A percentile compares a stretch with the other conserved stretches of the same genome.
phyloP scores from a whole-genome alignment of 2,329 filamentous ascomycete genomes.

The Phaeosphaeriaceae sp. region DNA sequence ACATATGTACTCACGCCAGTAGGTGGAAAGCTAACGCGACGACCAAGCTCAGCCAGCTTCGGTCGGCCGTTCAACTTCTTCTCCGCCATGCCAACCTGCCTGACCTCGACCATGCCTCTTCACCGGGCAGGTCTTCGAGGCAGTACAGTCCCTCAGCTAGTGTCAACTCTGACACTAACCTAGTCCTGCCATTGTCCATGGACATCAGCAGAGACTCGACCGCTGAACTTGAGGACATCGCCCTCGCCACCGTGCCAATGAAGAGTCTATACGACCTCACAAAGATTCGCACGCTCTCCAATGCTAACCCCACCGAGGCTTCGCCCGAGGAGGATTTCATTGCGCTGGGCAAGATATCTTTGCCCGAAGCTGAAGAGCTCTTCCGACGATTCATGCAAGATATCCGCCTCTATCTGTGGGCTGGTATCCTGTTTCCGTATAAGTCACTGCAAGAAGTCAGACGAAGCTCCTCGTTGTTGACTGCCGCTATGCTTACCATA shows the following conservation, averaged over 20 bases:
- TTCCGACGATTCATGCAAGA: slow-evolving; percentile 41
- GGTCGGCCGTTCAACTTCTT: slow-evolving; percentile 36
- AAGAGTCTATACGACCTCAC: slow-evolving; percentile 44
- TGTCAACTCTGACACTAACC: slow-evolving; percentile 18
- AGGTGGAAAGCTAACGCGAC: slow-evolving; percentile 45
- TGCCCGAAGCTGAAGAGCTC: slow-evolving; percentile 38
- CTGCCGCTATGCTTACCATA: slow-evolving; percentile 40
- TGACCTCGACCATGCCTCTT: slow-evolving; percentile 24
- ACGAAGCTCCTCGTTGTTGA: slow-evolving; percentile 40
- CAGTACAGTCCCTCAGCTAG: slow-evolving; percentile 22
- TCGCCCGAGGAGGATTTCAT: slow-evolving; percentile 43
- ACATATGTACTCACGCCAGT: background rate
- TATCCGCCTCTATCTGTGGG: slow-evolving; percentile 43
- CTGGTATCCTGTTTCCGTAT: slow-evolving; percentile 40
- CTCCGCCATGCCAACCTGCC: slow-evolving; percentile 38
- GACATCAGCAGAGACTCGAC: slow-evolving; percentile 46
- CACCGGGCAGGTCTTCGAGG: slow-evolving; percentile 19
- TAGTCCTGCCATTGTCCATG: slow-evolving; percentile 39
- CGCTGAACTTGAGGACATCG: slow-evolving; percentile 36
- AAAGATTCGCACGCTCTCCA: slow-evolving; percentile 42
- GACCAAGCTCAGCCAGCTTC: slow-evolving; percentile 33
- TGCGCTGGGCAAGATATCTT: slow-evolving; percentile 35
- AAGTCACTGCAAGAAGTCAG: slow-evolving; percentile 37
- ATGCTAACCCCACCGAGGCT: slow-evolving; percentile 32
- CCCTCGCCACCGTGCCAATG: slow-evolving; percentile 44